Conservation (phyloP, 148 eudicot genomes). For the Mesembryanthemum crystallinum region DNA sequence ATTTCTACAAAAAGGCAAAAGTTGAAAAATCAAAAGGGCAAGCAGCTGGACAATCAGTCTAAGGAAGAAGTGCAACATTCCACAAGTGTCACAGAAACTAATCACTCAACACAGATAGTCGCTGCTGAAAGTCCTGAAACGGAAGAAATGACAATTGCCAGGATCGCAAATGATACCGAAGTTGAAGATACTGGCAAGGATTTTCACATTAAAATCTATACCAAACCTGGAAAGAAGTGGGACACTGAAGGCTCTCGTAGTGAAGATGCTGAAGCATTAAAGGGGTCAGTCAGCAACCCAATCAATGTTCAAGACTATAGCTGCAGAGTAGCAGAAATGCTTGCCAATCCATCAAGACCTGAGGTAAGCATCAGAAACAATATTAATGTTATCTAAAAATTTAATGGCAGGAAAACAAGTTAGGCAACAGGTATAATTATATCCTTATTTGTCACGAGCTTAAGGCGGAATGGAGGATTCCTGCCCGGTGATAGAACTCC, state of each 20-base stretch:
- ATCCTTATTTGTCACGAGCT: neutral
- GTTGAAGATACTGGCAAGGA: constrained; percentile 28
- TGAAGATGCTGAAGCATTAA: constrained; percentile 21
- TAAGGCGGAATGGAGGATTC: too few species aligned
- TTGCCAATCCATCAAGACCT: constrained; percentile 9
- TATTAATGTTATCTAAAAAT: neutral
- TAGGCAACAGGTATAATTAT: neutral
- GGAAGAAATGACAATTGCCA: constrained; percentile 22
- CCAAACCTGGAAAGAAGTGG: constrained; percentile 31
- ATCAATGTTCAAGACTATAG: constrained; percentile 9
- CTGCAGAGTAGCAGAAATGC: constrained; percentile 18
- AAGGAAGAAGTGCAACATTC: constrained; percentile 16
- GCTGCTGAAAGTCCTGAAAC: constrained; percentile 24
- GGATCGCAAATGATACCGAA: constrained; percentile 7
- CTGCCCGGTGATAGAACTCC: too few species aligned
- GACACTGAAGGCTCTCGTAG: constrained; percentile 23
- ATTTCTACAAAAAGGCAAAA: constrained; percentile 44
- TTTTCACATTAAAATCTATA: constrained; percentile 24
- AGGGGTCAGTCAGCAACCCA: constrained; percentile 14
- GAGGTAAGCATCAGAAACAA: constrained; percentile 23
- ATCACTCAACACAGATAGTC: constrained; percentile 24
- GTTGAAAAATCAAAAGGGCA: constrained; percentile 43
- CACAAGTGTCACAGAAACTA: constrained; percentile 25
- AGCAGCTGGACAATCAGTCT: constrained; percentile 27
- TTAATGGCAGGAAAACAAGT: neutral